A percentile compares a stretch with the other conserved stretches of the same genome.
Conservation (phyloP, 2,329 filamentous ascomycete genomes). For the Neurospora sp. region DNA sequence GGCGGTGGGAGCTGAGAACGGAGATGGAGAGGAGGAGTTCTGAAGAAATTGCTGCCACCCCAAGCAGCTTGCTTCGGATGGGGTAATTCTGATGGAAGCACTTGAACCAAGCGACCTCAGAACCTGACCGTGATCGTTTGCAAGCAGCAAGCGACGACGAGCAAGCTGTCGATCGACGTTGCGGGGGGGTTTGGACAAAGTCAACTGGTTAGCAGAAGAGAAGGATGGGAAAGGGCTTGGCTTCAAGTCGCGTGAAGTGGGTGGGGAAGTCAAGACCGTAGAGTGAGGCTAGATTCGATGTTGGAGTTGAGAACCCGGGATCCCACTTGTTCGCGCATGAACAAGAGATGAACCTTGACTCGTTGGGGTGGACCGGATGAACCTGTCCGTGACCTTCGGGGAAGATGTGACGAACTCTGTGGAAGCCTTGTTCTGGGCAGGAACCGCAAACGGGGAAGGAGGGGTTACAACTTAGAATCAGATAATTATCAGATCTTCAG, state of each 20-base stretch:
- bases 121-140: background rate
- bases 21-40: background rate
- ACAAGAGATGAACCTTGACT: background rate
- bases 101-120: background rate
- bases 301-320: background rate
- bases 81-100: background rate
- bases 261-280: background rate
- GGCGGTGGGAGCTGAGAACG: background rate
- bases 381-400: background rate
- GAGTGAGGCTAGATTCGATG: background rate
- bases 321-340: background rate
- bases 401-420: background rate
- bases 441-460: background rate
- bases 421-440: background rate
- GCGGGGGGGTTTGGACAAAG: background rate
- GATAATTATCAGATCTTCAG: background rate
- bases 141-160: background rate
- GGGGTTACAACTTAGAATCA: background rate
- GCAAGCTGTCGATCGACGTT: background rate
- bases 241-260: background rate
- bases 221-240: background rate
- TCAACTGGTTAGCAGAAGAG: background rate
- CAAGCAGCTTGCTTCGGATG: background rate
- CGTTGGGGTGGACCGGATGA: background rate
- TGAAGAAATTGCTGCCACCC: background rate